A percentile compares a stretch with the other conserved stretches of the same genome.
phyloP scores from a whole-genome alignment of 257 asterid genomes.

The Ilex aquifolium region DNA sequence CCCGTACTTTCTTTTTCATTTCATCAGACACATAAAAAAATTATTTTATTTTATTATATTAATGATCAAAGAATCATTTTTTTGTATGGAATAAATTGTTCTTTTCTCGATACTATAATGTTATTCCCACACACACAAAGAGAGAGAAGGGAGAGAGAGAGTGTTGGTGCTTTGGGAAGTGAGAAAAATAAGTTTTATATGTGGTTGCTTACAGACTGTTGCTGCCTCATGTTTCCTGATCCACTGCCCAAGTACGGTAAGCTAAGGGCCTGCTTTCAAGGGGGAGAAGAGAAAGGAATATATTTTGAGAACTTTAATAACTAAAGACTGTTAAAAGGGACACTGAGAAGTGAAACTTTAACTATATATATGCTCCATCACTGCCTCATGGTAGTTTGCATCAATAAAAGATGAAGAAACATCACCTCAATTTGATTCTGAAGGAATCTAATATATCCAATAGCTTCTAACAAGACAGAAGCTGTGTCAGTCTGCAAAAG shows the following conservation, averaged over 20 bases:
- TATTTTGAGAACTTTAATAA: slow-evolving; percentile 14
- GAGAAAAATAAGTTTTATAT: no score
- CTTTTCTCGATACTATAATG: no score
- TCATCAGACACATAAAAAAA: no score
- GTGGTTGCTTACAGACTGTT: slow-evolving; percentile 32
- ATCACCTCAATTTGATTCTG: slow-evolving; percentile 81
- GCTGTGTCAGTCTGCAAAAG: slow-evolving; percentile 91
- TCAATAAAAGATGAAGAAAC: slow-evolving; percentile 17
- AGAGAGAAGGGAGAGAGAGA: no score
- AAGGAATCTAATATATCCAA: slow-evolving; percentile 88
- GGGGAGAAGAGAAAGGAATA: slow-evolving; percentile 16
- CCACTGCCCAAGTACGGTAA: slow-evolving; percentile 56
- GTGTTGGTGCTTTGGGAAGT: no score
- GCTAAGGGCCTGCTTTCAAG: slow-evolving; percentile 71
- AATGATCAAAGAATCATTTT: no score
- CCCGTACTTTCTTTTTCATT: no score
- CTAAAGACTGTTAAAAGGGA: slow-evolving; percentile 4
- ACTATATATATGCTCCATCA: slow-evolving; percentile 7
- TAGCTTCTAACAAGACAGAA: slow-evolving; percentile 74
- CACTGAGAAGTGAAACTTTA: slow-evolving; percentile 11
- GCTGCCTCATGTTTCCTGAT: slow-evolving; percentile 35
- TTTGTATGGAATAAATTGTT: no score
- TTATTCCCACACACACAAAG: no score
- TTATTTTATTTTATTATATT: no score
- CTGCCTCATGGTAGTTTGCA: slow-evolving; percentile 23